Percentiles rank a stretch among this genome's conserved stretches.
Evolutionary conservation across 1,139 yeast genomes (phyloP).

Genomic region (Kurtzmaniella quercitrusa): DNA sequence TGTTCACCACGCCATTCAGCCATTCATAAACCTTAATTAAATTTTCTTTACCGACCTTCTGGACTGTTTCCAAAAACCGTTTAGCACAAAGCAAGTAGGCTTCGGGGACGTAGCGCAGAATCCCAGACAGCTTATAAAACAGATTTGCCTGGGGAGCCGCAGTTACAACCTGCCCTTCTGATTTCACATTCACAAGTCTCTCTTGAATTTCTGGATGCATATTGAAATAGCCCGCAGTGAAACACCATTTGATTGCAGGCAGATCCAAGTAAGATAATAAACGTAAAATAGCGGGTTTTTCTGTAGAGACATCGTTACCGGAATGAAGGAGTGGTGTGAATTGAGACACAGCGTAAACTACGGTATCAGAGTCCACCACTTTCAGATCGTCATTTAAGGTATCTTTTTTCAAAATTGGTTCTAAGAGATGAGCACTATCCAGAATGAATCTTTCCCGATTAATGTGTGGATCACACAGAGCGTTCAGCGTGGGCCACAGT

Average conservation of each 20-base stretch:
- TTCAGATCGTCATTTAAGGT: conserved; percentile 29
- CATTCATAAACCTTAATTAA: conserved; percentile 70
- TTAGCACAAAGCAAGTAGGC: conserved; percentile 81
- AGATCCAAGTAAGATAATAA: conserved; percentile 57
- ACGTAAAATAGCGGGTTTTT: conserved; percentile 64
- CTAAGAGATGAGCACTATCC: conserved; percentile 55
- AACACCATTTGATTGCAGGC: conserved; percentile 66
- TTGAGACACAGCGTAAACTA: conserved; percentile 91
- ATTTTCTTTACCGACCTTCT: conserved; percentile 38
- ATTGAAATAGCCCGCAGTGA: conserved; percentile 96
- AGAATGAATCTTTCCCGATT: conserved; percentile 54
- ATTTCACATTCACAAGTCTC: conserved; percentile 56
- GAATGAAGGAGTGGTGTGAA: conserved; percentile 73
- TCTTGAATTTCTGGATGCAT: conserved; percentile 72
- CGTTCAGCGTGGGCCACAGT: conserved; percentile 73
- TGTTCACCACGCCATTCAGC: conserved; percentile 81
- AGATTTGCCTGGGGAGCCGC: conserved; percentile 95
- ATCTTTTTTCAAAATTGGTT: conserved; percentile 52
- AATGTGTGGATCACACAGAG: conserved; percentile 67
- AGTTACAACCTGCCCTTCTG: conserved; percentile 72
- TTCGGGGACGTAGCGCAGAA: conserved; percentile 78
- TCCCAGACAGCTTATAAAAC: conserved; percentile 79
- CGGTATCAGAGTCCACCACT: conserved; percentile 39
- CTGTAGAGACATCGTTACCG: conserved; percentile 65
- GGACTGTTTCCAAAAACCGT: conserved; percentile 57